Conservation (phyloP, 1,284 basidiomycete species). For the Boletellus deceptivus region DNA sequence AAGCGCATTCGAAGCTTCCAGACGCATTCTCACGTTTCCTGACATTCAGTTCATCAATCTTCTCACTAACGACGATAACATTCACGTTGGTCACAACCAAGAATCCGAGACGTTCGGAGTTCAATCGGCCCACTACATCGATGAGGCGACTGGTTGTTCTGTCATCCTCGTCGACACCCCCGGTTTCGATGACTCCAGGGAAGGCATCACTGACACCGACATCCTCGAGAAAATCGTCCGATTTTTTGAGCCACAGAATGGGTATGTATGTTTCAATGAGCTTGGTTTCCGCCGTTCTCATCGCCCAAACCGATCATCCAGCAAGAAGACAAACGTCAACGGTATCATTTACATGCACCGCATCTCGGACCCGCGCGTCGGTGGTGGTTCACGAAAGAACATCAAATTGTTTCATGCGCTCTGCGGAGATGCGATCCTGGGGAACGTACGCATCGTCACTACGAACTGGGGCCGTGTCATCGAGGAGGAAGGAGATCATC, state of each 20-base stretch:
- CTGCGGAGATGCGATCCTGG: slow-evolving; percentile 39
- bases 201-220: slow-evolving; percentile 23
- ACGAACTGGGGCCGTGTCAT: slow-evolving; percentile 7
- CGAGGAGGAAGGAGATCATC: not conserved
- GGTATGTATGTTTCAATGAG: not conserved
- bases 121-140: not conserved
- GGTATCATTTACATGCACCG: slow-evolving; percentile 36
- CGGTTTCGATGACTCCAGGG: slow-evolving; percentile 30
- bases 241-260: slow-evolving; percentile 41
- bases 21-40: not conserved
- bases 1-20: not conserved
- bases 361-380: slow-evolving; percentile 39
- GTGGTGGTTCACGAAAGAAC: slow-evolving; percentile 42
- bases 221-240: slow-evolving; percentile 25
- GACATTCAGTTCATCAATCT: slow-evolving; percentile 4
- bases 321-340: slow-evolving; percentile 7
- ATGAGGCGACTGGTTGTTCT: slow-evolving; percentile 1
- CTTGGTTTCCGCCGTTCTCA: not conserved
- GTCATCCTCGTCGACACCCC: slow-evolving; percentile 32
- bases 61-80: slow-evolving; percentile 3
- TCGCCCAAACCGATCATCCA: not conserved
- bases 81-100: slow-evolving; percentile 4
- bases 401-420: slow-evolving; percentile 44
- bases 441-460: slow-evolving; percentile 6
- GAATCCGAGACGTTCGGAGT: slow-evolving; percentile 5